A percentile compares a stretch with the other conserved stretches of the same genome.
These are phyloP conservation scores for Xylariales sp. DNA, from an alignment of 2,329 filamentous ascomycete genomes.

Conservation along the genomic window DNA sequence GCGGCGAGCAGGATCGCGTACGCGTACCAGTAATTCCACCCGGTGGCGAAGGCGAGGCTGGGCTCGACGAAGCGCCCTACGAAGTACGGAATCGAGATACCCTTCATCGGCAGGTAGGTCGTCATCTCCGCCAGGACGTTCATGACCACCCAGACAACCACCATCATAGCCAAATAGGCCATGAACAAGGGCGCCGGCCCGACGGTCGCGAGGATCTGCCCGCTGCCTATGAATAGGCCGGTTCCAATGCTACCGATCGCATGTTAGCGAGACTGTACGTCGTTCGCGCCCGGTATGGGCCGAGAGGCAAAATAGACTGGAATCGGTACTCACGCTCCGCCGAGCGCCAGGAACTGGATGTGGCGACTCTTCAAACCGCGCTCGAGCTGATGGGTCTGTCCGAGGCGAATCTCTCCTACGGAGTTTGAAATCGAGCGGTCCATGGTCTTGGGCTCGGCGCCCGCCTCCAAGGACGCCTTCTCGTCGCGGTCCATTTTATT, in stretches of 20 bases:
- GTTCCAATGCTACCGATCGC: slow-evolving; percentile 64
- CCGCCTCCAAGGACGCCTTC: slow-evolving; percentile 35
- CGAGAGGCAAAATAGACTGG: background rate
- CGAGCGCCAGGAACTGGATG: slow-evolving; percentile 70
- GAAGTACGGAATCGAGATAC: slow-evolving; percentile 68
- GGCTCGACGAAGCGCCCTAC: slow-evolving; percentile 66
- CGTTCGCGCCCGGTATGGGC: background rate
- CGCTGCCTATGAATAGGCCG: slow-evolving; percentile 72
- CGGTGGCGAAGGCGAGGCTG: slow-evolving; percentile 66
- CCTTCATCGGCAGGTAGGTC: slow-evolving; percentile 65
- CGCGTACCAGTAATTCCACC: slow-evolving; percentile 73
- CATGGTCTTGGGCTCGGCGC: slow-evolving; percentile 41
- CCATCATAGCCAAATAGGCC: slow-evolving; percentile 70
- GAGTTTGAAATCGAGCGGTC: slow-evolving; percentile 43
- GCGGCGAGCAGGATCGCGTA: slow-evolving; percentile 69
- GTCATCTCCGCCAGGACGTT: slow-evolving; percentile 67
- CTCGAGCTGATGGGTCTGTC: slow-evolving; percentile 58
- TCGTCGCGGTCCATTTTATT: slow-evolving; percentile 38
- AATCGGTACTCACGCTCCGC: slow-evolving; percentile 54
- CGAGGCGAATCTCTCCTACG: slow-evolving; percentile 50
- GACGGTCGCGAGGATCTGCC: slow-evolving; percentile 64
- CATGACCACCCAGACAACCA: slow-evolving; percentile 65
- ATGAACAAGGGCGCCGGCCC: slow-evolving; percentile 77
- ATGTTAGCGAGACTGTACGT: slow-evolving; percentile 26
- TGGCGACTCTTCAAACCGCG: slow-evolving; percentile 70